A percentile compares a stretch with the other conserved stretches of the same genome.
Evolutionary conservation across 78 protist genomes (phyloP).

Genomic region (slime mould (Dictyostelium discoideum)): DNA sequence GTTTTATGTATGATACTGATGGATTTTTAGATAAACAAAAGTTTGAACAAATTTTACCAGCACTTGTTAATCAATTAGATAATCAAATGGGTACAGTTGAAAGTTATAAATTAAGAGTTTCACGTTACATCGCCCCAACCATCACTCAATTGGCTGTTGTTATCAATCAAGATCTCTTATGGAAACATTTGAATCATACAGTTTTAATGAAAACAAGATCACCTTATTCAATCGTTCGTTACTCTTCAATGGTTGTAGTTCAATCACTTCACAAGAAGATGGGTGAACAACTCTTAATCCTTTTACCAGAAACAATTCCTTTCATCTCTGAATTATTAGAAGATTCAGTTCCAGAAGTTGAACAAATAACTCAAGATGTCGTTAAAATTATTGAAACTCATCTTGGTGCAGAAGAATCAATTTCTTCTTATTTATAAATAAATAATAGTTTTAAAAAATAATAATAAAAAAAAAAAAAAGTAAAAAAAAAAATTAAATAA

Average conservation of each 20-base stretch:
- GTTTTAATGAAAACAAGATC: constrained; percentile 83
- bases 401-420: constrained; percentile 78
- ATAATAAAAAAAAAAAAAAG: neutral
- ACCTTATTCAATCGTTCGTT: constrained; percentile 50
- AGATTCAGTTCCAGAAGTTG: constrained; percentile 85
- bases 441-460: neutral
- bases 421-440: constrained; percentile 46
- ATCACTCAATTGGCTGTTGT: constrained; percentile 84
- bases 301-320: constrained; percentile 90
- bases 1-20: constrained; percentile 46
- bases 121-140: constrained; percentile 39
- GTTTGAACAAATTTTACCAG: constrained; percentile 58
- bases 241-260: constrained; percentile 42
- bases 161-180: constrained; percentile 71
- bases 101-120: neutral
- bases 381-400: constrained; percentile 79
- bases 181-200: constrained; percentile 85
- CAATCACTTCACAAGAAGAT: constrained; percentile 77
- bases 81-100: constrained; percentile 63
- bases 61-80: constrained; percentile 82
- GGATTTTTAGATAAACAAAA: constrained; percentile 62
- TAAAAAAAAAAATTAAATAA: neutral
- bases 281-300: constrained; percentile 80
- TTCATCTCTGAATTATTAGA: constrained; percentile 87
- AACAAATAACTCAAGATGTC: constrained; percentile 57